These are phyloP conservation scores for Thalassiosira hispida DNA, from an alignment of 352 stramenopile species.

Conservation along the genomic window DNA sequence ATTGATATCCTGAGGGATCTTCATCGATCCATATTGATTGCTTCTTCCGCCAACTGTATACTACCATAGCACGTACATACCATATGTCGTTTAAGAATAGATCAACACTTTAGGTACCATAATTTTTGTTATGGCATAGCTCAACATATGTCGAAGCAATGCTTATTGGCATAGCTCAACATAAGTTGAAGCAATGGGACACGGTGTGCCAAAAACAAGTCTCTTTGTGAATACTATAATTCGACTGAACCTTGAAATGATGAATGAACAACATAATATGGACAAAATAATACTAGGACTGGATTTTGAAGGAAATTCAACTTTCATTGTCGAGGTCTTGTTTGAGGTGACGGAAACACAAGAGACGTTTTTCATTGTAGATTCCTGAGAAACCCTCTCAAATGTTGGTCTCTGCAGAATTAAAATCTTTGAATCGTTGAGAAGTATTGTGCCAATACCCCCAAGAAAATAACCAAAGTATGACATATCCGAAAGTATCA, in stretches of 20 bases:
- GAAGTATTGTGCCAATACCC: background rate
- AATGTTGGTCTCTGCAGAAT: background rate
- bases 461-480: constrained; percentile 8
- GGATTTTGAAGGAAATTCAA: constrained; percentile 19
- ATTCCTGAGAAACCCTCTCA: background rate
- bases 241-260: constrained; percentile 3
- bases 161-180: constrained; percentile 17
- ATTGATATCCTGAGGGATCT: no score
- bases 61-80: no score
- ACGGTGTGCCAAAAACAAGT: constrained; percentile 23
- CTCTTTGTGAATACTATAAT: constrained; percentile 7
- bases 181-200: background rate
- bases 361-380: background rate
- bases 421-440: background rate
- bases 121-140: no score
- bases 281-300: constrained; percentile 6
- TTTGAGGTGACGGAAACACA: background rate
- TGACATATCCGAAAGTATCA: constrained; percentile 2
- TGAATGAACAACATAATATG: constrained; percentile 23
- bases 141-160: no score
- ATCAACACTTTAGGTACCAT: no score
- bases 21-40: no score
- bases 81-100: no score
- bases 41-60: no score
- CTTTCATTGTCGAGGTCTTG: constrained; percentile 3